Conservation (phyloP, 352 stramenopile species). For the Peronospora tabacina region DNA sequence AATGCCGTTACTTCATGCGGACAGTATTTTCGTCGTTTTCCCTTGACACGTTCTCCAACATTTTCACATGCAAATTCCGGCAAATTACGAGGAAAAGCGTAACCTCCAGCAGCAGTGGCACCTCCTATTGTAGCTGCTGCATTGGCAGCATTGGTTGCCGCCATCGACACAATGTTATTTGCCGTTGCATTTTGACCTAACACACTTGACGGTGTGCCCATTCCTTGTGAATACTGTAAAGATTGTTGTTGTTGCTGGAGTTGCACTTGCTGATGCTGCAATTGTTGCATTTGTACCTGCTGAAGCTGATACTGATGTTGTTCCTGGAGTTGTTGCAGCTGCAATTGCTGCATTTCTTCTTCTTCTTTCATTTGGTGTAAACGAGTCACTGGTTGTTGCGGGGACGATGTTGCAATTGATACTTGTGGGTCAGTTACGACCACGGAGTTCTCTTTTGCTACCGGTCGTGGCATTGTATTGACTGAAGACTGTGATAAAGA, state of each 20-base stretch:
- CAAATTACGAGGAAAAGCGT: slow-evolving; percentile 60
- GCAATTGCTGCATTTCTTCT: slow-evolving; percentile 27
- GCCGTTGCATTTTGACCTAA: slow-evolving; percentile 28
- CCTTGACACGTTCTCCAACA: slow-evolving; percentile 75
- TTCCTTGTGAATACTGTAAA: slow-evolving; percentile 28
- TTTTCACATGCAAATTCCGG: slow-evolving; percentile 77
- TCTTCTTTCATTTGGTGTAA: slow-evolving; percentile 29
- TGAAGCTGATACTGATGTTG: slow-evolving; percentile 30
- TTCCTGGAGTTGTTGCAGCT: slow-evolving; percentile 28
- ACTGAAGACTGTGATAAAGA: neutral
- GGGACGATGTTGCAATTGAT: slow-evolving; percentile 1
- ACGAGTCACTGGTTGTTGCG: slow-evolving; percentile 12
- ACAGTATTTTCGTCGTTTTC: slow-evolving; percentile 77
- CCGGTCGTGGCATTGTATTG: slow-evolving; percentile 24
- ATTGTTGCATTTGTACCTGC: slow-evolving; percentile 23
- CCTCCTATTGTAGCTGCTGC: slow-evolving; percentile 23
- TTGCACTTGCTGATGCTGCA: slow-evolving; percentile 26
- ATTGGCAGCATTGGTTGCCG: slow-evolving; percentile 30
- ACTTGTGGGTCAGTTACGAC: slow-evolving; percentile 15
- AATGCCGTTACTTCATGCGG: slow-evolving; percentile 79
- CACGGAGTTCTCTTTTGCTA: slow-evolving; percentile 14
- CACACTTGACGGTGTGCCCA: slow-evolving; percentile 21
- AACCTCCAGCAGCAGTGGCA: slow-evolving; percentile 28
- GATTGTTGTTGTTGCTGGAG: slow-evolving; percentile 11
- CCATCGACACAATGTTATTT: slow-evolving; percentile 35